A percentile compares a stretch with the other conserved stretches of the same genome.
Evolutionary conservation across 1,284 basidiomycete genomes (phyloP).

Genomic region (Cutaneotrichosporon arboriforme): DNA sequence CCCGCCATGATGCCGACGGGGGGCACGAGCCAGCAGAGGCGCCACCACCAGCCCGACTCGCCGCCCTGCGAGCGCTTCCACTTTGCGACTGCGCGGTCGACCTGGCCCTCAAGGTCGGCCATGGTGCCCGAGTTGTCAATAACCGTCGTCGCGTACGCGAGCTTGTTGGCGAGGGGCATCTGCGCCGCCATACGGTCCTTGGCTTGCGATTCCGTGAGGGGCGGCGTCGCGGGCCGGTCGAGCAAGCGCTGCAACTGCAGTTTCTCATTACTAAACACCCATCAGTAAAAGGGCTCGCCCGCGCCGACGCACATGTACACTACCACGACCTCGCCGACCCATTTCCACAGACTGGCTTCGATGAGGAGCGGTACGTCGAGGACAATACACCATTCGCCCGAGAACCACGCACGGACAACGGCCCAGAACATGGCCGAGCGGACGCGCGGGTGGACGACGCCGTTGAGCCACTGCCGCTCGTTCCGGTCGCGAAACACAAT

Average conservation of each 20-base stretch:
- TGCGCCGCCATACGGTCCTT: constrained; percentile 71
- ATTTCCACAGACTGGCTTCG: constrained; percentile 80
- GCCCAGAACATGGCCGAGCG: constrained; percentile 65
- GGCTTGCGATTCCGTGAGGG: constrained; percentile 54
- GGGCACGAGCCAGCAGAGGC: constrained; percentile 75
- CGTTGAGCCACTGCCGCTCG: constrained; percentile 70
- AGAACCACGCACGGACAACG: constrained; percentile 68
- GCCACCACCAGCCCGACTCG: constrained; percentile 53
- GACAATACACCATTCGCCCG: constrained; percentile 70
- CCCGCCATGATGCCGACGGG: constrained; percentile 57
- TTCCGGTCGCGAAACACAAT: constrained; percentile 75
- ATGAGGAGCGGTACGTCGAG: constrained; percentile 92
- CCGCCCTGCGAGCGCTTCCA: constrained; percentile 58
- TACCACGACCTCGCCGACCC: constrained; percentile 75
- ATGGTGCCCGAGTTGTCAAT: constrained; percentile 81
- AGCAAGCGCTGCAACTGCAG: constrained; percentile 75
- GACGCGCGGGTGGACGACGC: constrained; percentile 86
- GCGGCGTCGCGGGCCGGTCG: constrained; percentile 59
- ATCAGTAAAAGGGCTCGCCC: constrained; percentile 52
- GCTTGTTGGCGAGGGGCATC: constrained; percentile 70
- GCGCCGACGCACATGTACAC: constrained; percentile 59
- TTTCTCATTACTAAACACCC: constrained; percentile 51
- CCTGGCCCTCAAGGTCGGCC: constrained; percentile 63
- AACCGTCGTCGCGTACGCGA: constrained; percentile 75
- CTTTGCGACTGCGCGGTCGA: constrained; percentile 60